Conservation (phyloP, 257 asterid genomes). For the Primulina eburnea region DNA sequence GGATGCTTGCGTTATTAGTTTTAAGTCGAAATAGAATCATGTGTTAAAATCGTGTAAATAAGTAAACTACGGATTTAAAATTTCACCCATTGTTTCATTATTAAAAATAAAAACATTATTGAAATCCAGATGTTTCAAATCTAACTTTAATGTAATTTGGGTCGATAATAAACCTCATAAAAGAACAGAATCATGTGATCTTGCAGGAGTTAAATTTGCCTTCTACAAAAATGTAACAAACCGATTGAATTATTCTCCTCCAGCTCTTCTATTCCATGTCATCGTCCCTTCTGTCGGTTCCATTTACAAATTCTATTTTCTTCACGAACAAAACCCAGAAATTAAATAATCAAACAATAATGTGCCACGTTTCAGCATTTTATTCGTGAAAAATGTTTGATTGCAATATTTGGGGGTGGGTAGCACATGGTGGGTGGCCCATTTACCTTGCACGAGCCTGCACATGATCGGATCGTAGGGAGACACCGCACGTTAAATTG, state of each 20-base stretch:
- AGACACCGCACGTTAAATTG: not conserved
- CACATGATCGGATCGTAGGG: constrained; percentile 25
- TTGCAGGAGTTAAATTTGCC: constrained; percentile 25
- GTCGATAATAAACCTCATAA: not conserved
- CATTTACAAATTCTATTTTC: not conserved
- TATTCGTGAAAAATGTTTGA: constrained; percentile 11
- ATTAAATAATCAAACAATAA: too few species aligned
- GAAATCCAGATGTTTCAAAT: too few species aligned
- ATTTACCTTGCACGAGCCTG: constrained; percentile 13
- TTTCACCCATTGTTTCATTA: too few species aligned
- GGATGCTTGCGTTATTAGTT: too few species aligned
- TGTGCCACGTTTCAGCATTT: not conserved
- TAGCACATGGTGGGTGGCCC: constrained; percentile 41
- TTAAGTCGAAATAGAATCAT: constrained; percentile 16
- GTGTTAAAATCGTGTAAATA: not conserved
- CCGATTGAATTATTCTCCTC: constrained; percentile 24
- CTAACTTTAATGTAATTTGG: too few species aligned
- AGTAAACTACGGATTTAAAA: too few species aligned
- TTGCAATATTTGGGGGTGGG: not conserved
- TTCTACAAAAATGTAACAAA: constrained; percentile 28
- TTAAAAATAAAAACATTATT: too few species aligned
- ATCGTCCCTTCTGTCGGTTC: constrained; percentile 14
- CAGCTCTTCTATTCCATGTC: constrained; percentile 20
- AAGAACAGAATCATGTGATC: constrained; percentile 31
- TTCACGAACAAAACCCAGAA: not conserved